Percentiles rank a stretch among this genome's conserved stretches.
Evolutionary conservation across 1,139 yeast species (phyloP).

Genomic region (Lodderomyces pseudojiufengensis): DNA sequence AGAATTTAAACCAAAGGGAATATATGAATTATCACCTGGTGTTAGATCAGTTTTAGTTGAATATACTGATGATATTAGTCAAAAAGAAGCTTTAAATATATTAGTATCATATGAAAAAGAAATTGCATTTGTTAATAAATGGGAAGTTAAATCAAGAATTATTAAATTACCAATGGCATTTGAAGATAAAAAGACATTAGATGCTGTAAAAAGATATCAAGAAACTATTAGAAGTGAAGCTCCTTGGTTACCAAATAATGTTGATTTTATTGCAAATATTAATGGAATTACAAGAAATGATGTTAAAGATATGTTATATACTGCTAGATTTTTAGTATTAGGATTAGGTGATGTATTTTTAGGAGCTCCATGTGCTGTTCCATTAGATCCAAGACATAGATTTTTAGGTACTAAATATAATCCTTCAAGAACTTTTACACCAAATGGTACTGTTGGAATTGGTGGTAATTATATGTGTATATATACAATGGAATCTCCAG

Average conservation of each 20-base stretch:
- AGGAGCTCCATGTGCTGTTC: constrained; percentile 98
- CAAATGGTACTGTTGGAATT: constrained; percentile 95
- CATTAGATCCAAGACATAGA: constrained; percentile 94
- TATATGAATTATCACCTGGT: constrained; percentile 95
- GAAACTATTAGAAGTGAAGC: constrained; percentile 92
- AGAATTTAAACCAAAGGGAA: constrained; percentile 64
- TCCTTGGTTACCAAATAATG: constrained; percentile 97
- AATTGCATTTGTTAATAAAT: constrained; percentile 66
- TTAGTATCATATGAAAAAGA: constrained; percentile 74
- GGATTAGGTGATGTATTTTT: constrained; percentile 97
- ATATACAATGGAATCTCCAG: constrained; percentile 97
- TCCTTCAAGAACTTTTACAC: constrained; percentile 94
- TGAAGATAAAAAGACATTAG: constrained; percentile 84
- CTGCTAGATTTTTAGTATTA: constrained; percentile 85
- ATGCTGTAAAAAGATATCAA: constrained; percentile 83
- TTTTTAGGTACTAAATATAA: constrained; percentile 90
- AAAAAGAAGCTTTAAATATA: constrained; percentile 56
- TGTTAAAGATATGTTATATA: constrained; percentile 78
- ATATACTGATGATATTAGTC: constrained; percentile 64
- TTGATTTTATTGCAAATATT: constrained; percentile 86
- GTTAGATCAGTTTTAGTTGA: constrained; percentile 91
- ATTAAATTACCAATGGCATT: constrained; percentile 92
- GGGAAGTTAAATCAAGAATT: constrained; percentile 82
- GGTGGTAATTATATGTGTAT: constrained; percentile 99
- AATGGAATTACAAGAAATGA: constrained; percentile 75